Evolutionary conservation across 1,139 yeast species (phyloP).

Genomic region (Candida sanyaensis): DNA sequence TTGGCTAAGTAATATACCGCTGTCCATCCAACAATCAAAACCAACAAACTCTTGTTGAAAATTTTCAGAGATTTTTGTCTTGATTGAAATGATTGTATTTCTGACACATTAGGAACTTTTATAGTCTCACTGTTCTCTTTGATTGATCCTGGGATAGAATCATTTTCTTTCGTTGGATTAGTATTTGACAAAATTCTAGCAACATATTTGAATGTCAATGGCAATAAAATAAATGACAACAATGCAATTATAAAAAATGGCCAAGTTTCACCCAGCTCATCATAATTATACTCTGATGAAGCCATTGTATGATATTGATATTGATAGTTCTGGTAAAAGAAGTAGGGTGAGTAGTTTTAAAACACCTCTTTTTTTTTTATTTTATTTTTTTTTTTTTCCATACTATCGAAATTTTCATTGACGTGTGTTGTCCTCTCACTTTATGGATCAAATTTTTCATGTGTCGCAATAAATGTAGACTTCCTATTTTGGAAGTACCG

Average conservation of each 20-base stretch:
- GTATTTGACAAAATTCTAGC: slow-evolving; percentile 23
- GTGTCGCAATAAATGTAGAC: not conserved
- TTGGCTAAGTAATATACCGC: slow-evolving; percentile 52
- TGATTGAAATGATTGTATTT: slow-evolving; percentile 43
- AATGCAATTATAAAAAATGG: slow-evolving; percentile 87
- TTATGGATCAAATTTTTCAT: not conserved
- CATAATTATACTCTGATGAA: slow-evolving; percentile 67
- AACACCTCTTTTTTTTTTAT: not conserved
- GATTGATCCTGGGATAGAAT: slow-evolving; percentile 35
- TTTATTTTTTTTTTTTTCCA: not conserved
- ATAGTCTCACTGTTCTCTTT: slow-evolving; percentile 28
- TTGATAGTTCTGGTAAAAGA: not conserved
- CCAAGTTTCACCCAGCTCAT: slow-evolving; percentile 94
- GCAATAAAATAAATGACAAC: slow-evolving; percentile 60
- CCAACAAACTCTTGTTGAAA: slow-evolving; percentile 45
- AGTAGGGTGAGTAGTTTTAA: not conserved
- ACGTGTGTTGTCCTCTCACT: slow-evolving; percentile 6
- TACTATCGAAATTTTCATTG: not conserved
- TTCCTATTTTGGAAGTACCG: slow-evolving; percentile 1
- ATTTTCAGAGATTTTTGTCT: slow-evolving; percentile 39
- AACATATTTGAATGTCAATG: slow-evolving; percentile 59
- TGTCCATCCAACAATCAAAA: slow-evolving; percentile 70
- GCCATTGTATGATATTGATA: slow-evolving; percentile 13
- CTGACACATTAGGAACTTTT: slow-evolving; percentile 42
- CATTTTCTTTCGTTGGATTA: slow-evolving; percentile 25